Evolutionary conservation across 2,329 filamentous ascomycete species (phyloP).

Genomic region (Penicillium sp.): DNA sequence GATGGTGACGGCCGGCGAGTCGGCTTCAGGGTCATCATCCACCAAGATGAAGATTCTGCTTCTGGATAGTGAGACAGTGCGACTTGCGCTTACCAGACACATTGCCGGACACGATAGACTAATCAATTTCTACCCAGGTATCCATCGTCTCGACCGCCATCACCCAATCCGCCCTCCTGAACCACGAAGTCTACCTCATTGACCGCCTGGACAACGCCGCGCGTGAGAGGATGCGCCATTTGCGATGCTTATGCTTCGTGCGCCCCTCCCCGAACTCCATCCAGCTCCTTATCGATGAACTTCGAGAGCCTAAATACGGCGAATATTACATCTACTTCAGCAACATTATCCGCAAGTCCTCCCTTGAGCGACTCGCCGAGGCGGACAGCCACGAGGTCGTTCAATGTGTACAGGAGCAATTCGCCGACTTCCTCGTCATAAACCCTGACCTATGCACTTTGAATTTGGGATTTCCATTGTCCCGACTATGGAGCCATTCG

Average conservation of each 20-base stretch:
- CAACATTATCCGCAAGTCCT: slow-evolving; percentile 96
- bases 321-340: slow-evolving; percentile 98
- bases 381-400: slow-evolving; percentile 98
- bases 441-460: slow-evolving; percentile 92
- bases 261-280: slow-evolving; percentile 91
- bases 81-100: slow-evolving; percentile 44
- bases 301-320: slow-evolving; percentile 93
- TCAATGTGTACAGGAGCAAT: slow-evolving; percentile 90
- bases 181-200: slow-evolving; percentile 96
- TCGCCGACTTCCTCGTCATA: slow-evolving; percentile 92
- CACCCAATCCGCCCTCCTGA: slow-evolving; percentile 91
- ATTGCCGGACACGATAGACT: slow-evolving; percentile 22
- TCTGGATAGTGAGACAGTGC: slow-evolving; percentile 85
- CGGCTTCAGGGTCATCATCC: slow-evolving; percentile 59
- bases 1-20: slow-evolving; percentile 86
- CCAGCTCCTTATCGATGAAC: slow-evolving; percentile 90
- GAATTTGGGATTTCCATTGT: slow-evolving; percentile 69
- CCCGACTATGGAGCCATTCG: slow-evolving; percentile 76
- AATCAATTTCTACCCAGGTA: slow-evolving; percentile 54
- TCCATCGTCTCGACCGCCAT: slow-evolving; percentile 92
- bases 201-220: slow-evolving; percentile 88
- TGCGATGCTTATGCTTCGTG: slow-evolving; percentile 90
- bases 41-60: slow-evolving; percentile 98
- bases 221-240: slow-evolving; percentile 96
- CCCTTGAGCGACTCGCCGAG: slow-evolving; percentile 89